Evolutionary conservation across 352 stramenopile species (phyloP).

Genomic region (Phytopythium chamaehyphon): DNA sequence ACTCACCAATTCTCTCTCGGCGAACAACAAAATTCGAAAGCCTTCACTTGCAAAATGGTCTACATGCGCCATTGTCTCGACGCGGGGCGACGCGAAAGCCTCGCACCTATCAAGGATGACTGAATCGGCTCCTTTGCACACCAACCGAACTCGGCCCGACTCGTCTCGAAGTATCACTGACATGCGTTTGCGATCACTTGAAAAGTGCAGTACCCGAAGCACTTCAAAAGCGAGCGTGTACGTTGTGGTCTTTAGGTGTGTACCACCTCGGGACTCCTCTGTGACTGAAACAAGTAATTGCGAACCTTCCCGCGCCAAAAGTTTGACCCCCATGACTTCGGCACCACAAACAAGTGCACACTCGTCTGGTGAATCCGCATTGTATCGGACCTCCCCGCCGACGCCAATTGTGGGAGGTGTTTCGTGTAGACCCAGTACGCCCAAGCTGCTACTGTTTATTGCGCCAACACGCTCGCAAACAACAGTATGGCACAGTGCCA

Average conservation of each 20-base stretch:
- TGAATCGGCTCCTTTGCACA: slow-evolving; percentile 82
- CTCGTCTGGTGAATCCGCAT: slow-evolving; percentile 92
- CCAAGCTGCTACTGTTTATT: background rate
- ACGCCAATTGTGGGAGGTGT: no score
- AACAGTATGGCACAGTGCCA: slow-evolving; percentile 84
- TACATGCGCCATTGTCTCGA: slow-evolving; percentile 66
- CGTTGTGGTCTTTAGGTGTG: slow-evolving; percentile 59
- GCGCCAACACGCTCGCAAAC: slow-evolving; percentile 53
- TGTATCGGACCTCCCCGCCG: slow-evolving; percentile 48
- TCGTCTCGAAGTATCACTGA: slow-evolving; percentile 69
- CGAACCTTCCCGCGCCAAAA: slow-evolving; percentile 56
- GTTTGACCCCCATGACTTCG: slow-evolving; percentile 67
- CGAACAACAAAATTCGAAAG: slow-evolving; percentile 84
- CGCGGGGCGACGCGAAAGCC: slow-evolving; percentile 46
- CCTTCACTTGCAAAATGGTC: slow-evolving; percentile 82
- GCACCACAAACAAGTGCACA: slow-evolving; percentile 87
- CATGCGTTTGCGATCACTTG: slow-evolving; percentile 81
- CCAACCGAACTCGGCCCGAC: slow-evolving; percentile 45
- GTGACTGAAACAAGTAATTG: slow-evolving; percentile 59
- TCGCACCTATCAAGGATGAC: slow-evolving; percentile 73
- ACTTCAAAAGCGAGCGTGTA: slow-evolving; percentile 69
- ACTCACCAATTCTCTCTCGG: slow-evolving; percentile 65
- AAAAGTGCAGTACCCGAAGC: slow-evolving; percentile 67
- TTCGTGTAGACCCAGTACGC: no score
- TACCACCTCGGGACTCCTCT: slow-evolving; percentile 39